A percentile compares a stretch with the other conserved stretches of the same genome.
phyloP scores from a whole-genome alignment of 179 eudicot genomes.

The Monotropa hypopitys region DNA sequence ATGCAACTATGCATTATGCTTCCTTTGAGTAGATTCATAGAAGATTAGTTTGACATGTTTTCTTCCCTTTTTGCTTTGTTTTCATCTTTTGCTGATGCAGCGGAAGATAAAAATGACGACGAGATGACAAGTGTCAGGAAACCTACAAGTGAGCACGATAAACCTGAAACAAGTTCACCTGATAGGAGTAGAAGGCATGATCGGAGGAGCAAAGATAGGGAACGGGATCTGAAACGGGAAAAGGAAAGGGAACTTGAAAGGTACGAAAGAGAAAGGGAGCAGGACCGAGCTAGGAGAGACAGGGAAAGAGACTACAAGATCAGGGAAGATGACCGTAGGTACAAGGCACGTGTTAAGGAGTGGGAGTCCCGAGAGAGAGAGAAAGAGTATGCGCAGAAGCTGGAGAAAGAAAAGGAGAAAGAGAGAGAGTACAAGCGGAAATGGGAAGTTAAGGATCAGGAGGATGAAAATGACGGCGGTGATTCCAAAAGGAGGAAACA shows the following conservation, averaged over 20 bases:
- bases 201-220: conserved; percentile 55
- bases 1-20: neutral
- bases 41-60: neutral
- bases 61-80: neutral
- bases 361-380: conserved; percentile 86
- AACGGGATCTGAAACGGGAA: conserved; percentile 57
- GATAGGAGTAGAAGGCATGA: conserved; percentile 67
- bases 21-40: neutral
- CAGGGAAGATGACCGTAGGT: conserved; percentile 76
- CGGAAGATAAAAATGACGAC: conserved; percentile 68
- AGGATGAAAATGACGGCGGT: conserved; percentile 64
- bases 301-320: conserved; percentile 70
- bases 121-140: conserved; percentile 54
- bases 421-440: conserved; percentile 70
- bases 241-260: conserved; percentile 91
- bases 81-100: conserved; percentile 16
- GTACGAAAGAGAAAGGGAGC: conserved; percentile 85
- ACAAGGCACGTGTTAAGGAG: conserved; percentile 62
- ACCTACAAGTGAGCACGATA: conserved; percentile 36
- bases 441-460: conserved; percentile 59
- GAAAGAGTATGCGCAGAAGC: conserved; percentile 54
- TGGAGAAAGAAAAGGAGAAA: conserved; percentile 81
- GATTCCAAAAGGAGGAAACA: conserved; percentile 76
- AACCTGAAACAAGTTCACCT: conserved; percentile 72
- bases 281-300: conserved; percentile 83